Percentiles rank a stretch among this genome's conserved stretches.
These are phyloP conservation scores for Gossypium bickii DNA, from an alignment of 345 rosid species.

Conservation along the genomic window DNA sequence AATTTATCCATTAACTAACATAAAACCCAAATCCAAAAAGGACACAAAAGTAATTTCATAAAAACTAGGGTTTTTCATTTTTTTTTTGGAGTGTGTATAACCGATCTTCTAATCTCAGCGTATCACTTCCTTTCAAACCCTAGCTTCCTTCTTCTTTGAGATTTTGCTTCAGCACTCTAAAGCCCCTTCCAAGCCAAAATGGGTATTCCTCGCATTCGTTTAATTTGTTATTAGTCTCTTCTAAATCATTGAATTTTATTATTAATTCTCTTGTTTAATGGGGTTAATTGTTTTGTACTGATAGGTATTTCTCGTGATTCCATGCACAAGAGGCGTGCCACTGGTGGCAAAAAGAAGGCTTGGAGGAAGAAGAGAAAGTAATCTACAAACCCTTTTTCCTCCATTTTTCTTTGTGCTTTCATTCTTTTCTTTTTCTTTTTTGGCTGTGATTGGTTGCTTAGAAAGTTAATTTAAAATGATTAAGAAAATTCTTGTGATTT, in stretches of 20 bases:
- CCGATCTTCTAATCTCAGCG: not conserved
- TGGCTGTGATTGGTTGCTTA: not conserved
- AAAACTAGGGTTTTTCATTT: slow-evolving; percentile 28
- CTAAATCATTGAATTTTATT: not conserved
- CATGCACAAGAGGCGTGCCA: slow-evolving; percentile 92
- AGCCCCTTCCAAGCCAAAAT: slow-evolving; percentile 22
- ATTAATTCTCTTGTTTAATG: not conserved
- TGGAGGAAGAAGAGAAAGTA: slow-evolving; percentile 97
- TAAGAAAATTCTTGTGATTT: not conserved
- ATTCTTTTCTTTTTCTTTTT: not conserved
- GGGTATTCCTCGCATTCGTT: slow-evolving; percentile 27
- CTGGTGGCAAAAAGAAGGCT: slow-evolving; percentile 85
- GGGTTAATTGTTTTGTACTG: not conserved
- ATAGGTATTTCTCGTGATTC: slow-evolving; percentile 86
- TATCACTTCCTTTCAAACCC: slow-evolving; percentile 8
- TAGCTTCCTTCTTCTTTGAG: not conserved
- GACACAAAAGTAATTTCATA: slow-evolving; percentile 22
- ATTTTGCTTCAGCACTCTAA: not conserved
- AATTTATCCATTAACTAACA: not conserved
- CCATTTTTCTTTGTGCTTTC: not conserved
- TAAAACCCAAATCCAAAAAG: not conserved
- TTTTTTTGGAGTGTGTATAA: not conserved
- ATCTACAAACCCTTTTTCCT: not conserved
- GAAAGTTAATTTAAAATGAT: not conserved
- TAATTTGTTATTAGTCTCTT: not conserved